Evolutionary conservation across 1,284 basidiomycete genomes (phyloP).

Genomic region (Gastroboletus turbinatus): DNA sequence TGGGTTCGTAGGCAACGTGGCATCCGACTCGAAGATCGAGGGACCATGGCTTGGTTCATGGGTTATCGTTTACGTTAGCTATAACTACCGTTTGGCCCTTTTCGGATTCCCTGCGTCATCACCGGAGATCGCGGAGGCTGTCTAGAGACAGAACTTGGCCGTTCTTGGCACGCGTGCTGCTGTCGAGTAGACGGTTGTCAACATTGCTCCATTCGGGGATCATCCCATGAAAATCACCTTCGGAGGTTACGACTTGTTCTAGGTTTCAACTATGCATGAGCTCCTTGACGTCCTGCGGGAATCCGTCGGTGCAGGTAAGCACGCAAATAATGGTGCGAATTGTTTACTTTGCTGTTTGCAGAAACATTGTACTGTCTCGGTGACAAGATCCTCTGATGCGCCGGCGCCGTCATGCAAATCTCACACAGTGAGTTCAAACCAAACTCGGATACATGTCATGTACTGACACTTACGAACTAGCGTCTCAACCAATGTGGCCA

Average conservation of each 20-base stretch:
- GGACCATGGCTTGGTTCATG: background rate
- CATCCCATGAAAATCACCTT: background rate
- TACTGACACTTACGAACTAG: background rate
- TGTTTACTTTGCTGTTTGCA: background rate
- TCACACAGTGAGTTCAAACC: background rate
- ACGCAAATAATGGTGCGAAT: background rate
- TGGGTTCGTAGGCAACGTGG: background rate
- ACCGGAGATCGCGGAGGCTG: conserved; percentile 3
- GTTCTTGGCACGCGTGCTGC: background rate
- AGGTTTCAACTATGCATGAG: background rate
- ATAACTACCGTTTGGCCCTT: background rate
- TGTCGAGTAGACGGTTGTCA: background rate
- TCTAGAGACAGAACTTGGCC: background rate
- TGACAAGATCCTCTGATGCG: background rate
- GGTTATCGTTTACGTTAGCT: background rate
- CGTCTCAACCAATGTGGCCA: too few species aligned
- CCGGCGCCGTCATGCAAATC: background rate
- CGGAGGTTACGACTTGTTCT: background rate
- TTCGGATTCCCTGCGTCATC: background rate
- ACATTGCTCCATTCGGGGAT: background rate
- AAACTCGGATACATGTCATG: background rate
- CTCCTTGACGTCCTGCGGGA: background rate
- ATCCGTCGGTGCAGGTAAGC: background rate
- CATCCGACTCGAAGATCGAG: background rate
- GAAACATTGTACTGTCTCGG: background rate